Percentiles rank a stretch among this genome's conserved stretches.
Conservation (phyloP, 2,329 filamentous ascomycete species). For the Nemania sp. region DNA sequence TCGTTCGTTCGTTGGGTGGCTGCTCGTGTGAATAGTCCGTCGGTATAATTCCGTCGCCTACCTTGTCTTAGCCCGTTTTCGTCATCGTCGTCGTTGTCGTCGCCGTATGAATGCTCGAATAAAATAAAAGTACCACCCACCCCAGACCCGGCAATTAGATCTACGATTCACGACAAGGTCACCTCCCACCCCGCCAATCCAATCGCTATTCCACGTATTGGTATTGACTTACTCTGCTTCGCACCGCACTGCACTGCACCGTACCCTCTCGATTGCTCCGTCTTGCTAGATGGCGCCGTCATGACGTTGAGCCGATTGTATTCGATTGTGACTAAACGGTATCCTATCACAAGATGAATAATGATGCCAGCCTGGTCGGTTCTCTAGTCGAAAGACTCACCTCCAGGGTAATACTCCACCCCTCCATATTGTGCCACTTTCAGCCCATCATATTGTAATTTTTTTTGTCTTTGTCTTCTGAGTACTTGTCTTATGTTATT, state of each 20-base stretch:
- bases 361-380: slow-evolving; percentile 69
- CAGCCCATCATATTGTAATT: neutral
- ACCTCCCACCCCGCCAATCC: slow-evolving; percentile 2
- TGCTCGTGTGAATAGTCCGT: neutral
- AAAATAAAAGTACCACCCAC: slow-evolving; percentile 7
- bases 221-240: neutral
- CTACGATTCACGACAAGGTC: slow-evolving; percentile 17
- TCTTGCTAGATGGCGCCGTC: slow-evolving; percentile 50
- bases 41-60: neutral
- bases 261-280: slow-evolving; percentile 8
- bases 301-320: slow-evolving; percentile 50
- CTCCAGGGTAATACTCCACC: slow-evolving; percentile 63
- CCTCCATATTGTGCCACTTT: slow-evolving; percentile 7
- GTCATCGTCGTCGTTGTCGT: neutral
- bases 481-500: too few species aligned
- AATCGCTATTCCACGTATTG: slow-evolving; percentile 2
- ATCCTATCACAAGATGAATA: slow-evolving; percentile 63
- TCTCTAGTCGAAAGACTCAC: slow-evolving; percentile 72
- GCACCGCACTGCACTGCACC: slow-evolving; percentile 18
- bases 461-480: neutral
- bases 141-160: neutral
- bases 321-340: slow-evolving; percentile 50
- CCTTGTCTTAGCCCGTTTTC: neutral
- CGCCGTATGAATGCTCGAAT: neutral
- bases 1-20: neutral